Conservation (phyloP, 2,329 filamentous ascomycete species). For the Chrysosphaeria jannelii region DNA sequence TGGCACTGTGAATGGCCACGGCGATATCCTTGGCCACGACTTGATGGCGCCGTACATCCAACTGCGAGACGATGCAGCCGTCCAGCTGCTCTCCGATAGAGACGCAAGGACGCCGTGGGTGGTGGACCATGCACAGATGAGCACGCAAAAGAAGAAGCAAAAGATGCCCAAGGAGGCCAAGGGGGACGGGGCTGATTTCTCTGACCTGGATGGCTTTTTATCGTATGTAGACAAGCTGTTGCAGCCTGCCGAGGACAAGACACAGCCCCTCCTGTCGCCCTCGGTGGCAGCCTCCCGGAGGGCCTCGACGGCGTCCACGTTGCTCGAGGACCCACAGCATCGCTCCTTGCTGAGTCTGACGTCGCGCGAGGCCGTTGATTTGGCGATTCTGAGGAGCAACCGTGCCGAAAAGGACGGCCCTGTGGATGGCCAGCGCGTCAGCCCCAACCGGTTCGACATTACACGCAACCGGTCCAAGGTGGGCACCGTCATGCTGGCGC, state of each 20-base stretch:
- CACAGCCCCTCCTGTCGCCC: constrained; percentile 34
- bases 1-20: constrained; percentile 68
- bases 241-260: constrained; percentile 12
- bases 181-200: no score
- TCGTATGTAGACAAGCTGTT: constrained; percentile 50
- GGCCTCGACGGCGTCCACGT: constrained; percentile 11
- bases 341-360: constrained; percentile 27
- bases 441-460: constrained; percentile 85
- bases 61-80: constrained; percentile 50
- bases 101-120: constrained; percentile 6
- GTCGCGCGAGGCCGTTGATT: constrained; percentile 64
- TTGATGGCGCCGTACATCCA: constrained; percentile 84
- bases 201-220: no score
- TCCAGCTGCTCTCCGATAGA: constrained; percentile 12
- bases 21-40: constrained; percentile 75
- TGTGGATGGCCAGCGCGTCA: constrained; percentile 18
- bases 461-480: constrained; percentile 76
- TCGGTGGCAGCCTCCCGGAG: constrained; percentile 25
- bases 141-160: no score
- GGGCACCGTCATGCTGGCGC: constrained; percentile 63
- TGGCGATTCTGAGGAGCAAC: constrained; percentile 67
- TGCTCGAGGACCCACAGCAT: constrained; percentile 12
- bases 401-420: constrained; percentile 12
- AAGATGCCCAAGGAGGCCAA: no score
- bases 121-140: constrained; percentile 1